A percentile compares a stretch with the other conserved stretches of the same genome.
Evolutionary conservation across 1,284 basidiomycete genomes (phyloP).

Genomic region (Cutaneotrichosporon cyanovorans): DNA sequence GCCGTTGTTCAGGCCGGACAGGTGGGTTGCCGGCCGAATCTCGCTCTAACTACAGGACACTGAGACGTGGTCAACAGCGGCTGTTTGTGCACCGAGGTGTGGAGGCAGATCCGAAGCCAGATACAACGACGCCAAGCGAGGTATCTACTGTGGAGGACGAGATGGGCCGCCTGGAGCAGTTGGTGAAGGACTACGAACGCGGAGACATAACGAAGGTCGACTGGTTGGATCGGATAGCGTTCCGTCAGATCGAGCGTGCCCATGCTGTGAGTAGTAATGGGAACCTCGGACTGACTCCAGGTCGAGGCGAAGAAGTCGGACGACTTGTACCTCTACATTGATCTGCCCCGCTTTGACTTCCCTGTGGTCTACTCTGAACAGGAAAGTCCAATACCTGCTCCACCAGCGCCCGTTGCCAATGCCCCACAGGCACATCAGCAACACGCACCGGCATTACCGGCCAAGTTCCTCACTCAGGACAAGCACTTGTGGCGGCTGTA

Average conservation of each 20-base stretch:
- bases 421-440: slow-evolving; percentile 24
- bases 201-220: slow-evolving; percentile 89
- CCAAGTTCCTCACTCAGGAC: slow-evolving; percentile 53
- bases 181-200: slow-evolving; percentile 92
- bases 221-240: slow-evolving; percentile 90
- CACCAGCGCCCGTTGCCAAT: slow-evolving; percentile 39
- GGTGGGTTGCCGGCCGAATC: slow-evolving; percentile 49
- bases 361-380: slow-evolving; percentile 93
- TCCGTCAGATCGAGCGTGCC: slow-evolving; percentile 86
- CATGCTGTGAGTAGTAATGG: slow-evolving; percentile 59
- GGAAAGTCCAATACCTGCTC: slow-evolving; percentile 33
- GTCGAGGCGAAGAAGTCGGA: slow-evolving; percentile 80
- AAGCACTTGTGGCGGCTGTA: slow-evolving; percentile 76
- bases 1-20: slow-evolving; percentile 81
- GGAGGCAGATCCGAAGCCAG: slow-evolving; percentile 74
- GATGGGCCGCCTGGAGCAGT: slow-evolving; percentile 89
- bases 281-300: slow-evolving; percentile 46
- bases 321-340: slow-evolving; percentile 86
- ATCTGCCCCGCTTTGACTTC: slow-evolving; percentile 94
- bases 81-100: slow-evolving; percentile 72
- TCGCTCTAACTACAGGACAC: slow-evolving; percentile 53
- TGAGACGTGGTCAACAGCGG: slow-evolving; percentile 85
- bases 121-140: slow-evolving; percentile 81
- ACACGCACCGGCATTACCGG: slow-evolving; percentile 37
- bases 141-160: slow-evolving; percentile 61